Evolutionary conservation across 257 asterid genomes (phyloP), one percentile per base, ranked within the genome.

Genomic region (Rauvolfia tetraphylla): DNA sequence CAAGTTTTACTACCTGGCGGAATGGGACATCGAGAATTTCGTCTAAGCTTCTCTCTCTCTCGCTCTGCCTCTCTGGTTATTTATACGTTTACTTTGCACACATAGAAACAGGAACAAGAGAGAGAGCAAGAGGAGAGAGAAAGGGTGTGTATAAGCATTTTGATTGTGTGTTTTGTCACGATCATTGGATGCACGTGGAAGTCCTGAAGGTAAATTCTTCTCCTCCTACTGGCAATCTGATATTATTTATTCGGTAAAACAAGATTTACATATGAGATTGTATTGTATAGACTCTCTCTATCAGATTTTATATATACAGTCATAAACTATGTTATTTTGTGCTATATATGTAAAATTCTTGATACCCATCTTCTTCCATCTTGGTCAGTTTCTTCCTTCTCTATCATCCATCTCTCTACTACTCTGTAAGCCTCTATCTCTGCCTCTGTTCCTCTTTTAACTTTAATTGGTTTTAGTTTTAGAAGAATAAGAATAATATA

Each of bases 401-500:
- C 85, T 85, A 87, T 84, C 89, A 79, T 85, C 85, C 80, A 38
- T 82, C 87, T 72, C 79, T 76, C 82, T 78, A 83, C 73, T 70
- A 76, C 87, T 83, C 82, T 74, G 97, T 91, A 87, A 83, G 95
- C 68, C 78, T 75, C 85, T 84, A 79, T 83, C 81, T 78, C 46
- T 62, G 18, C 76, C 68, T 59, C 44, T 66, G 66, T 81, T 72
- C 78, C 74, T 68, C 57, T 56, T 75, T 15, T 17, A 7, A 5
- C 53, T 57, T 68, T 13, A 18, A 44, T 73, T 29, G 4, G 5
- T 59, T 59, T 46, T 42, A 62, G 78, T 41, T 61, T 31, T 29
- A 46, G 51, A 25, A 57, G 65, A 36, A 6, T 29, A 22, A 59
- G 44, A 10, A 12, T 51, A 54, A 48, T 48, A 41, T 54, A 41